A percentile compares a stretch with the other conserved stretches of the same genome.
Conservation (phyloP, 2,329 filamentous ascomycete species). For the Neofusicoccum sp. region DNA sequence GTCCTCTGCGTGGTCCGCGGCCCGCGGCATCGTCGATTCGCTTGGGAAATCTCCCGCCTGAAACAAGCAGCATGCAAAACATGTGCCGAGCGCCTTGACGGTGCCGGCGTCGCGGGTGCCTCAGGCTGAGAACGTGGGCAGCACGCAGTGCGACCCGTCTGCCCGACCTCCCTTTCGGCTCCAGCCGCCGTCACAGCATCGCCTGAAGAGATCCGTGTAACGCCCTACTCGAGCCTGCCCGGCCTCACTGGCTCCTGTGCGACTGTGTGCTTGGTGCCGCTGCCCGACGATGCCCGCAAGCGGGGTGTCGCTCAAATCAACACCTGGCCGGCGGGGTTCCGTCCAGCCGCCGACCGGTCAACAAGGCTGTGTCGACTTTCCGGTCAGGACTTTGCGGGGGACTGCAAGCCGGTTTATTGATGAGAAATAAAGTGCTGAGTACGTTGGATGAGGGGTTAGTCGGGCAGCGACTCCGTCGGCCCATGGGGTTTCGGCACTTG, state of each 20-base stretch:
- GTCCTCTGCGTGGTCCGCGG: constrained; percentile 3
- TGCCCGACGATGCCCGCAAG: constrained; percentile 3
- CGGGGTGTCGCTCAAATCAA: background rate
- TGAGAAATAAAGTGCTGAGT: background rate
- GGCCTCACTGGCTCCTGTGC: background rate
- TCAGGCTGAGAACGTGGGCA: constrained; percentile 16
- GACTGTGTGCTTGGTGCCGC: background rate
- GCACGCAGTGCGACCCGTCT: constrained; percentile 9
- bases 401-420: too few species aligned
- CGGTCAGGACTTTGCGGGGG: constrained; percentile 1
- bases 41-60: constrained; percentile 7
- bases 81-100: background rate
- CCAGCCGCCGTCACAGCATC: constrained; percentile 11
- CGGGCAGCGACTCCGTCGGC: background rate
- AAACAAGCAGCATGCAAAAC: constrained; percentile 12
- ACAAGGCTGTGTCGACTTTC: background rate
- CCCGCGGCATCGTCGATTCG: constrained; percentile 5
- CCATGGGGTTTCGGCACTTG: background rate
- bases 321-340: constrained; percentile 3
- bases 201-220: background rate
- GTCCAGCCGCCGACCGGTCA: background rate
- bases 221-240: background rate
- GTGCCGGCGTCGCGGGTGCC: constrained; percentile 8
- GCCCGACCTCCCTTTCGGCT: background rate
- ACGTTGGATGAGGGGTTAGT: background rate